phyloP scores from a whole-genome alignment of 371 early-diverging fungal genomes.

The Mortierella sp. region DNA sequence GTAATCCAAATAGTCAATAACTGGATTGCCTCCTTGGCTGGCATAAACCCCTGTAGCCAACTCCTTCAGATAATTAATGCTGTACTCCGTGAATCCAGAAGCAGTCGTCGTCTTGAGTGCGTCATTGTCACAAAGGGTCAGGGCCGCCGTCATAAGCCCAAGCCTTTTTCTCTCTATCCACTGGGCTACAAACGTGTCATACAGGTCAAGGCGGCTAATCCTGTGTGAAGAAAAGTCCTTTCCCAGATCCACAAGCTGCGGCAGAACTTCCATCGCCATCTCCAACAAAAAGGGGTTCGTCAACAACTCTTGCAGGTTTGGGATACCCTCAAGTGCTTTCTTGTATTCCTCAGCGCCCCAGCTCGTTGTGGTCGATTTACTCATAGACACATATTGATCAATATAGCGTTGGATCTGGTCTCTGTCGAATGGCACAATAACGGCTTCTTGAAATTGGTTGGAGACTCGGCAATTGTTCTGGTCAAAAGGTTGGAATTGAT shows the following conservation, averaged over 20 bases:
- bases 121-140: not conserved
- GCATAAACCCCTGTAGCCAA: not conserved
- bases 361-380: too few species aligned
- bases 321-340: not conserved
- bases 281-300: constrained; percentile 6
- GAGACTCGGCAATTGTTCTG: not conserved
- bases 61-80: not conserved
- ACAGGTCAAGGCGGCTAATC: not conserved
- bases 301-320: constrained; percentile 1
- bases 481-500: constrained; percentile 3
- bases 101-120: not conserved
- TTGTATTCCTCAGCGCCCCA: constrained; percentile 7
- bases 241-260: not conserved
- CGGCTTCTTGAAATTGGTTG: constrained; percentile 1
- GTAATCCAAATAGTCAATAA: not conserved
- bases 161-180: not conserved
- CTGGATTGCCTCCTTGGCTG: not conserved
- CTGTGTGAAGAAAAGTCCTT: not conserved
- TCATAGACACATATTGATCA: constrained; percentile 1
- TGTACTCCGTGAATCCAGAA: constrained; percentile 1
- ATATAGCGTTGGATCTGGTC: not conserved
- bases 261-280: constrained; percentile 6
- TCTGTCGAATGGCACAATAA: not conserved
- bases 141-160: not conserved
- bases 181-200: constrained; percentile 9